These are phyloP conservation scores for Calonectria ilicicola DNA, from an alignment of 2,329 filamentous ascomycete genomes.

Conservation along the genomic window DNA sequence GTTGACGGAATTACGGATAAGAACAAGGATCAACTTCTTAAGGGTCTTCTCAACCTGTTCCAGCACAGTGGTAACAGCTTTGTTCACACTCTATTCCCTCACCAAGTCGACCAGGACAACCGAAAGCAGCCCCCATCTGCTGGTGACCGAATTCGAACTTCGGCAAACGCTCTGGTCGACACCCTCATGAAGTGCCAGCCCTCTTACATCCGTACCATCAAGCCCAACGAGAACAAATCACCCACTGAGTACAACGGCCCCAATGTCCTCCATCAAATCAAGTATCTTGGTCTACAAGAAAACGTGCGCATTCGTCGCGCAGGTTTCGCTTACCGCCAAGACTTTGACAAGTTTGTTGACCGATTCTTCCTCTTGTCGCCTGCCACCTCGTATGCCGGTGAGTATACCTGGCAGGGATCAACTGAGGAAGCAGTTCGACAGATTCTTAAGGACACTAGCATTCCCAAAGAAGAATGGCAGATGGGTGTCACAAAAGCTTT, in stretches of 20 bases:
- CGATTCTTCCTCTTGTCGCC: constrained; percentile 96
- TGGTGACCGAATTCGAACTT: constrained; percentile 94
- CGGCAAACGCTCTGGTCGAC: constrained; percentile 93
- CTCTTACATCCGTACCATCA: constrained; percentile 98
- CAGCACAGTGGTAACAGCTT: constrained; percentile 87
- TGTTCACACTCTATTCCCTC: constrained; percentile 88
- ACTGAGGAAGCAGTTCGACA: constrained; percentile 88
- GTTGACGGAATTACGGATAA: constrained; percentile 99
- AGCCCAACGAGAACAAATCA: constrained; percentile 99
- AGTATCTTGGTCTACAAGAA: constrained; percentile 98
- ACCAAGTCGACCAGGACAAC: constrained; percentile 96
- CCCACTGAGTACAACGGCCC: constrained; percentile 90
- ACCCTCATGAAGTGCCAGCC: constrained; percentile 98
- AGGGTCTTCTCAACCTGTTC: constrained; percentile 91
- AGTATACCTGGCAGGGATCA: constrained; percentile 95
- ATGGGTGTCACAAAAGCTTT: constrained; percentile 98
- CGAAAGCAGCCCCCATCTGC: constrained; percentile 93
- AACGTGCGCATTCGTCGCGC: constrained; percentile 97
- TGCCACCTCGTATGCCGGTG: constrained; percentile 94
- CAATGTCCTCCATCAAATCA: constrained; percentile 98
- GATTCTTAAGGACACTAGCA: constrained; percentile 96
- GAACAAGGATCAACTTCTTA: constrained; percentile 97
- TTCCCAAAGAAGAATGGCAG: constrained; percentile 95
- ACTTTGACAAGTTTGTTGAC: constrained; percentile 98
- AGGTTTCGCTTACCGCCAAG: constrained; percentile 96